Base-by-base conservation (phyloP, 805 yeast species). In the Huiozyma naganishii region DNA sequence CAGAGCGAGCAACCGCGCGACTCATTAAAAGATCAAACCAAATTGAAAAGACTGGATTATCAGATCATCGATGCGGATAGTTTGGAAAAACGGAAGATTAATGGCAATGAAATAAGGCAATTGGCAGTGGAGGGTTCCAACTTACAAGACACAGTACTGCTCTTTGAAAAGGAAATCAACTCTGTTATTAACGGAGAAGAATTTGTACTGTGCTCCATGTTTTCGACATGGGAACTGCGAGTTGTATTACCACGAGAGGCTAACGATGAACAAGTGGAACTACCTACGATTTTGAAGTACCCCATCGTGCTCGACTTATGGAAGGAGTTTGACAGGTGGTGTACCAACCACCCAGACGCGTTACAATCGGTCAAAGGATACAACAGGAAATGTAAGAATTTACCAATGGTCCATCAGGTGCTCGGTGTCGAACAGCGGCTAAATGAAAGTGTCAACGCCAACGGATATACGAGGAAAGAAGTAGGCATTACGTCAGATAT, bases 231-330 rank as follows among this genome's bases (percentile, higher is more conserved):
- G 80, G 80, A 80, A 53, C 66, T 88, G 40, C 72, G 88, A 47
- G 89, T 89, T 40, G 82, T 80, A 55, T 65, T 89, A 32, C 82
- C 83, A 9, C 72, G 94, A 40, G 95, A 87, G 59, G 85, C 95
- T 6, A 70, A 86, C 36, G 95, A 85, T 57, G 77, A 82, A 57
- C 73, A 76, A 8, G 79, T 83, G 45, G 73, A 70, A 5, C 69
- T 88, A 44, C 95, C 95, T 0, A 69, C 74, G 5, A 85, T 81
- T 58, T 64, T 89, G 46, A 85, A 80, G 58, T 80, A 80, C 50
- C 83, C 95, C 3, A 70, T 79, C 37, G 72, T 82, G 27, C 87
- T 85, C 62, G 95, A 86, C 61, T 64, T 88, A 48, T 73, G 74
- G 57, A 75, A 73, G 47, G 97, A 89, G 61, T 86, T 73, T 61